Evolutionary conservation across 352 stramenopile genomes (phyloP), one percentile per base, ranked within the genome.

Genomic region (Globisporangium spiculum): DNA sequence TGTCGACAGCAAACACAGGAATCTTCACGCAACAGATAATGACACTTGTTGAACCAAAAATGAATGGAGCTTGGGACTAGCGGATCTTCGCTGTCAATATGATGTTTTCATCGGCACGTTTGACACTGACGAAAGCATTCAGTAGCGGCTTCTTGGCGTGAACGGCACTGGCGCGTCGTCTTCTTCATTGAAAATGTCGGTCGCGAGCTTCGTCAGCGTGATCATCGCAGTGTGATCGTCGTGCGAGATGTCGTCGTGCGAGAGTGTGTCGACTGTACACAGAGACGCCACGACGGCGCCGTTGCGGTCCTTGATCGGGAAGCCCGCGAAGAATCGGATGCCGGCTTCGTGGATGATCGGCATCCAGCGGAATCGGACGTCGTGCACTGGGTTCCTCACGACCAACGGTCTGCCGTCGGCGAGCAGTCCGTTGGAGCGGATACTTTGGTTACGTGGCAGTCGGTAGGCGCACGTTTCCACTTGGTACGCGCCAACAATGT

Each of bases 271-370:
- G 3, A 80, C 34, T 0, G 74, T 72, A 58, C 80, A 90, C 10
- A 92, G 70, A 27, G 73, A 79, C 4, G 81, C 84, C 6, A 74
- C 56, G 6, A 78, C 59, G 3, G 44, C 41, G 0, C 71, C 73
- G 32, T 70, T 48, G 12, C 64, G 63, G 3, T 69, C 69, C 14
- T 72, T 73, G 48, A 91, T 79, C 53, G 84, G 82, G 61, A 89
- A 89, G 1, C 81, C 70, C 1, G 81, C 81, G 66, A 84, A 86
- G 66, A 90, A 91, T 0, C 66, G 79, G 38, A 86, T 70, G 32
- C 71, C 68, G 0, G 76, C 67, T 10, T 88, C 72, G 20, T 77
- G 65, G 22, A 88, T 63, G 26, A 88, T 64, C 44, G 63, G 61
- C 34, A 89, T 72, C 24, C 73, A 65, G 4, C 70, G 60, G 41